Base-by-base conservation (phyloP, 2,329 filamentous ascomycete genomes). In the Mycosphaerella sp. region DNA sequence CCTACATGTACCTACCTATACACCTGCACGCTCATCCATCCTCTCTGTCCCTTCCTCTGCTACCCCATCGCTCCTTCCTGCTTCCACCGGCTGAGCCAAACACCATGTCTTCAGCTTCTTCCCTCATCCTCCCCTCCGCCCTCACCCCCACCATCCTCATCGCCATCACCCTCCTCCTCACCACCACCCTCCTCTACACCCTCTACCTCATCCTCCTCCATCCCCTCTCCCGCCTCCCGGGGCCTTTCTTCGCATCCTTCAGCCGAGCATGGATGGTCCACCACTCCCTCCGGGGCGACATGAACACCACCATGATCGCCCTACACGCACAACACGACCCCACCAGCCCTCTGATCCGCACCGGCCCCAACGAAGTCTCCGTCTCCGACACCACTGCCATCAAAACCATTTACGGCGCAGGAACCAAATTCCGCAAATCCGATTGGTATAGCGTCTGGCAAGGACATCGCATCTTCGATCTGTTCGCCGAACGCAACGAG, bases 331-430 rank as follows among this genome's bases (percentile, higher is more conserved):
- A 58, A 26, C 63, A 66, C 47, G 66, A 4, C 26, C 4, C 4
- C 26, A 26, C 4, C 26, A 26, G 66, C 3, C 56, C 58, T 5
- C 47, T 61, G 32, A 64, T 68, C 7, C 62, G 66, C 26, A 55
- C 66, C n/a, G 49, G 58, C 9, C 66, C 66, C 2, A 52, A 56
- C 11, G 66, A 68, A 57, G 17, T 56, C 64, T 43, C 45, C 68
- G 57, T 70, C 66, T 68, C 62, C 66, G 42, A 64, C 57, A 23
- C 32, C 41, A 53, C 14, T 8, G 64, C 64, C 21, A 65, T 69
- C 50, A 66, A 66, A 38, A 60, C 53, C 6, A 69, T 70, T 26
- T 70, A 69, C 41, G 66, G 65, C 2, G 67, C 73, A 4, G 73
- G 73, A 1, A 68, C 69, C 23, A 69, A 69, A 4, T 76, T 73